phyloP scores from a whole-genome alignment of 2,329 filamentous ascomycete genomes.

The Achaetomium macrosporum region DNA sequence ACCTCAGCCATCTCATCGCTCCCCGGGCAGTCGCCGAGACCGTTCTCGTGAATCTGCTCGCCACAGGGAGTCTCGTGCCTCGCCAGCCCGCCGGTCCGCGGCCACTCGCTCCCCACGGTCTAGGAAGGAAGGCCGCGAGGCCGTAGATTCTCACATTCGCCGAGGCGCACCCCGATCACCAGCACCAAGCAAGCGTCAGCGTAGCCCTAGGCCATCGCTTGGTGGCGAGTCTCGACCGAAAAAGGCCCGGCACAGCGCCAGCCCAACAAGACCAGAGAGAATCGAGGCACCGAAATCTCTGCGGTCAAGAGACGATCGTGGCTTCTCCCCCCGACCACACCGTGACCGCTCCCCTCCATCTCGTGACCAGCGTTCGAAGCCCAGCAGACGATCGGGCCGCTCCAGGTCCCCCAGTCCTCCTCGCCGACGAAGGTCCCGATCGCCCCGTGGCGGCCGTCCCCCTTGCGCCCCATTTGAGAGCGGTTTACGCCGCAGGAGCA shows the following conservation, averaged over 20 bases:
- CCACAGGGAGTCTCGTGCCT: conserved; percentile 12
- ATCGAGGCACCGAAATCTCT: conserved; percentile 13
- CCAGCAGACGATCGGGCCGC: conserved; percentile 21
- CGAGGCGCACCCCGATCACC: conserved; percentile 25
- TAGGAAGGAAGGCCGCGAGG: conserved; percentile 13
- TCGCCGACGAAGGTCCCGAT: conserved; percentile 27
- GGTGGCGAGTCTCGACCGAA: conserved; percentile 20
- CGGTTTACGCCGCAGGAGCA: conserved; percentile 13
- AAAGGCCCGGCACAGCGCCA: conserved; percentile 22
- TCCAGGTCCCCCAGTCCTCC: conserved; percentile 19
- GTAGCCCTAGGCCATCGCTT: conserved; percentile 26
- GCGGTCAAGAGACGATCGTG: conserved; percentile 13
- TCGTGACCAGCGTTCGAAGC: conserved; percentile 24
- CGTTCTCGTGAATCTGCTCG: conserved; percentile 17
- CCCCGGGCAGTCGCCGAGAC: conserved; percentile 19
- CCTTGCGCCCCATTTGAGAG: conserved; percentile 3
- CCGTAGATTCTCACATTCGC: conserved; percentile 9
- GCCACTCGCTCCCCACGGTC: conserved; percentile 8
- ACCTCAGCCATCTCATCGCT: conserved; percentile 14
- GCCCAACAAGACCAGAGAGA: conserved; percentile 17
- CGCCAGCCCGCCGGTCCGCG: conserved; percentile 15
- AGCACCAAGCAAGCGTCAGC: conserved; percentile 26
- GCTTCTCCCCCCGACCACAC: conserved; percentile 13
- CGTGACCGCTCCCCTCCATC: conserved; percentile 24
- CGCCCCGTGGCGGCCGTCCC: conserved; percentile 15